Evolutionary conservation across 2,329 filamentous ascomycete species (phyloP).

Genomic region (Colletotrichum echinochloae): DNA sequence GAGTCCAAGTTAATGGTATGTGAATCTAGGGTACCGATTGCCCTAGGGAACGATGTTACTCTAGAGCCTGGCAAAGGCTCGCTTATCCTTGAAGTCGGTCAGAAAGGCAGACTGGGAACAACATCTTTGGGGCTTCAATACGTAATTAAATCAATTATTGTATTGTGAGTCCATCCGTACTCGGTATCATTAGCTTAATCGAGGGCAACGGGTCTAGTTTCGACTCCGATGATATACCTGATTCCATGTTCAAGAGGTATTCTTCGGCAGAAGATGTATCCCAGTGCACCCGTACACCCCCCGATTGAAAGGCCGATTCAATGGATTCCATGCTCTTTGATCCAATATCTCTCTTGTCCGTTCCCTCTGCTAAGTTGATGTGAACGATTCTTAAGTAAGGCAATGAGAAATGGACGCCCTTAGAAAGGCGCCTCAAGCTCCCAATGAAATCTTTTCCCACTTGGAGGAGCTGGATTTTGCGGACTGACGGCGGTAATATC

Average conservation of each 20-base stretch:
- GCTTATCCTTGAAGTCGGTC: not conserved
- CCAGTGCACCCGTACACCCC: conserved; percentile 10
- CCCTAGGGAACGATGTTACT: not conserved
- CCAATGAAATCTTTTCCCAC: not conserved
- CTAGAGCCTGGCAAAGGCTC: not conserved
- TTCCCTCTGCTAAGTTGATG: not conserved
- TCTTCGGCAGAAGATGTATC: too few relatives aligned
- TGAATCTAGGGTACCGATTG: not conserved
- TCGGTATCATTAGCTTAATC: too few relatives aligned
- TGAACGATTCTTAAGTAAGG: not conserved
- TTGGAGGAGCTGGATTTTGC: conserved; percentile 1
- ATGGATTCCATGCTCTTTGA: not conserved
- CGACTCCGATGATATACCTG: too few relatives aligned
- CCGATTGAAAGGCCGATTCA: not conserved
- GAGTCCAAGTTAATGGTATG: conserved; percentile 21
- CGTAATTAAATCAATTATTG: not conserved
- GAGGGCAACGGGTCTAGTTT: not conserved
- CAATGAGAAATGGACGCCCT: not conserved
- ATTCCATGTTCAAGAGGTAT: not conserved
- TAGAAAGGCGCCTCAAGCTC: not conserved
- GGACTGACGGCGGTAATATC: conserved; percentile 7
- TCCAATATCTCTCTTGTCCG: conserved; percentile 2
- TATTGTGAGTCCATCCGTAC: not conserved
- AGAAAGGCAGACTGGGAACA: not conserved
- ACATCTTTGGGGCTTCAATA: too few relatives aligned